phyloP scores from a whole-genome alignment of 1,284 basidiomycete genomes.

The Phylloporus gajari region DNA sequence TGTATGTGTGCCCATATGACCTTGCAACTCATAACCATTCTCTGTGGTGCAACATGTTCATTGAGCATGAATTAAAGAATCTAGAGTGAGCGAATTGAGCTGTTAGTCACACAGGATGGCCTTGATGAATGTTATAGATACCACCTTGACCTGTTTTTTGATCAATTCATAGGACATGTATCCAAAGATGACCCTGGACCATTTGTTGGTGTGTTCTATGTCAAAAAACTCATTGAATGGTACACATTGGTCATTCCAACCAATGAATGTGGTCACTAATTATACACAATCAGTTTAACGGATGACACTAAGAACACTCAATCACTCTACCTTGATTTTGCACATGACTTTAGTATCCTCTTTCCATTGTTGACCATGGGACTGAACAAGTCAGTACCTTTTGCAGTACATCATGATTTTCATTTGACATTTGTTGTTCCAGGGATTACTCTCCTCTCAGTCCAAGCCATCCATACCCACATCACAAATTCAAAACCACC shows the following conservation, averaged over 20 bases:
- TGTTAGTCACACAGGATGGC: no score
- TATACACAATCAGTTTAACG: conserved; percentile 45
- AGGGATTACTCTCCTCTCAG: conserved; percentile 50
- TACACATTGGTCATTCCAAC: conserved; percentile 16
- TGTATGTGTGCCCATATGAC: conserved; percentile 60
- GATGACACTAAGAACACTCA: conserved; percentile 44
- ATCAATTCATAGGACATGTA: conserved; percentile 53
- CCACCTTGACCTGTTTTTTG: conserved; percentile 56
- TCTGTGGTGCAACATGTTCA: conserved; percentile 57
- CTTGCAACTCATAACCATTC: conserved; percentile 50
- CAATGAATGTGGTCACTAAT: not conserved
- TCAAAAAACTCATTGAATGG: conserved; percentile 58
- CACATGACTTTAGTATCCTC: conserved; percentile 60
- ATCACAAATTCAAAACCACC: conserved; percentile 54
- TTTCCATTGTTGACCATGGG: conserved; percentile 55
- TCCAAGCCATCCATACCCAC: conserved; percentile 36
- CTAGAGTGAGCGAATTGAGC: conserved; percentile 51
- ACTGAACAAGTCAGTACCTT: conserved; percentile 48
- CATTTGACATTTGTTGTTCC: not conserved
- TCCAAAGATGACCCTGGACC: conserved; percentile 50
- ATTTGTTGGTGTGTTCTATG: conserved; percentile 53
- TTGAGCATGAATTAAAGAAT: conserved; percentile 47
- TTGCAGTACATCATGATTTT: not conserved
- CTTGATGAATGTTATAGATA: conserved; percentile 37
- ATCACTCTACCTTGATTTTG: conserved; percentile 58